Conservation (phyloP, 495 filamentous ascomycete genomes). For the Hypoxylon subgilvum region DNA sequence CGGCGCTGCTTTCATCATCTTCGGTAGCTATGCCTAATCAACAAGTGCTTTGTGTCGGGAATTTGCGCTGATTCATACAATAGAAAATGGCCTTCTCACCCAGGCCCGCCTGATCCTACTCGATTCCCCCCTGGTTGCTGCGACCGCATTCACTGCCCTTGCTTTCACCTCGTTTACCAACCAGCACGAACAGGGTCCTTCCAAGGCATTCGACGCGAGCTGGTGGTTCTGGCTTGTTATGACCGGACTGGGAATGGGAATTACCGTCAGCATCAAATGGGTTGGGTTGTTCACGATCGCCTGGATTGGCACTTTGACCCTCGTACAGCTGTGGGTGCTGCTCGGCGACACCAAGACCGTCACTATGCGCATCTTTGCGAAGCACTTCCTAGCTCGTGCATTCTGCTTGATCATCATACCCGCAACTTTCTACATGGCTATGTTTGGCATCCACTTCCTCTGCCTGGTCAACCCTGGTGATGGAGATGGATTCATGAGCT, state of each 20-base stretch:
- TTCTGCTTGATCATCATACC: conserved; percentile 95
- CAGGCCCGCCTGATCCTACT: conserved; percentile 95
- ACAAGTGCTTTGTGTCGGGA: conserved; percentile 22
- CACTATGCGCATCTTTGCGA: conserved; percentile 84
- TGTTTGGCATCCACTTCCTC: conserved; percentile 95
- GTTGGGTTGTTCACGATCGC: conserved; percentile 98
- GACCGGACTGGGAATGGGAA: conserved; percentile 85
- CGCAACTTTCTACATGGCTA: conserved; percentile 85
- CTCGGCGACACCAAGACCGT: conserved; percentile 87
- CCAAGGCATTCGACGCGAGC: conserved; percentile 78
- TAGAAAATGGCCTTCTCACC: conserved; percentile 93
- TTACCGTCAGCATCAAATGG: conserved; percentile 97
- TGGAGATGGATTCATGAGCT: conserved; percentile 98
- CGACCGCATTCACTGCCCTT: conserved; percentile 89
- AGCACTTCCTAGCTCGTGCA: conserved; percentile 88
- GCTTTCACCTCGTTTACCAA: conserved; percentile 94
- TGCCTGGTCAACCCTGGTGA: conserved; percentile 94
- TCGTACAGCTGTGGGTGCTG: conserved; percentile 91
- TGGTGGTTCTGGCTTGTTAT: conserved; percentile 98
- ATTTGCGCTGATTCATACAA: conserved; percentile 5
- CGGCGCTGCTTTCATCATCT: conserved; percentile 85
- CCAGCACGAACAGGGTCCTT: conserved; percentile 91
- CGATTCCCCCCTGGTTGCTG: conserved; percentile 91
- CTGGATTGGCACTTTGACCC: conserved; percentile 91
- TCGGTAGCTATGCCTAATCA: conserved; percentile 63